phyloP scores from a whole-genome alignment of 108 stramenopile genomes.

The Skeletonema grethae region DNA sequence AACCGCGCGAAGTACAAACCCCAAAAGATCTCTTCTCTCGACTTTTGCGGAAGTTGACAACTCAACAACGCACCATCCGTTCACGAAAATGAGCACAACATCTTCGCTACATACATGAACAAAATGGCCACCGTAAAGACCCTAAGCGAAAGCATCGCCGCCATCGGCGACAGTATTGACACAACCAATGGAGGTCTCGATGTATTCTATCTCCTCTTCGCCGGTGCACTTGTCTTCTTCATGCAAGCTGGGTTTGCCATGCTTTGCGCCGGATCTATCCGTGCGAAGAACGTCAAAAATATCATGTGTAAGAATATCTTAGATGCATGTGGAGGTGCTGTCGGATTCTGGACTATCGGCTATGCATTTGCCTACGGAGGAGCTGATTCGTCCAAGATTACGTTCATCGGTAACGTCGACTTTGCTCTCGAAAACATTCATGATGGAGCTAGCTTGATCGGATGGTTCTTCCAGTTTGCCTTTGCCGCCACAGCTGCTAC shows the following conservation, averaged over 20 bases:
- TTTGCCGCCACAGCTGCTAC: slow-evolving; percentile 74
- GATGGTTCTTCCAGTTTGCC: slow-evolving; percentile 83
- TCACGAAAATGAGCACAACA: too few species aligned
- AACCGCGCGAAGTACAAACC: too few species aligned
- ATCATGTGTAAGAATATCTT: slow-evolving; percentile 74
- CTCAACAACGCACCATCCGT: too few species aligned
- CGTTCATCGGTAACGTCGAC: slow-evolving; percentile 37
- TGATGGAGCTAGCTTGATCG: slow-evolving; percentile 44
- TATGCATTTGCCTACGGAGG: slow-evolving; percentile 60
- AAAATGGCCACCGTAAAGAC: not conserved
- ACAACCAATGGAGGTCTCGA: slow-evolving; percentile 26
- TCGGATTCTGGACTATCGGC: slow-evolving; percentile 61
- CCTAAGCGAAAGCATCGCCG: not conserved
- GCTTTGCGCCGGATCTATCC: slow-evolving; percentile 69
- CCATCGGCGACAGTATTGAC: not conserved
- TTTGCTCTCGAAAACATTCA: slow-evolving; percentile 29
- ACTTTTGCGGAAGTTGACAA: too few species aligned
- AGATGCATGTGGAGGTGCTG: slow-evolving; percentile 59
- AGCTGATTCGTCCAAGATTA: slow-evolving; percentile 16
- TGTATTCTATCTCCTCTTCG: slow-evolving; percentile 42
- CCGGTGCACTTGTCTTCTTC: slow-evolving; percentile 56
- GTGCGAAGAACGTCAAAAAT: slow-evolving; percentile 61
- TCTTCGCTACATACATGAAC: not conserved
- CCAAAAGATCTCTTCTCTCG: too few species aligned
- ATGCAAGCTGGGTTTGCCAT: slow-evolving; percentile 87